phyloP scores from a whole-genome alignment of 495 filamentous ascomycete genomes.

The Chaetomium cochliodes region DNA sequence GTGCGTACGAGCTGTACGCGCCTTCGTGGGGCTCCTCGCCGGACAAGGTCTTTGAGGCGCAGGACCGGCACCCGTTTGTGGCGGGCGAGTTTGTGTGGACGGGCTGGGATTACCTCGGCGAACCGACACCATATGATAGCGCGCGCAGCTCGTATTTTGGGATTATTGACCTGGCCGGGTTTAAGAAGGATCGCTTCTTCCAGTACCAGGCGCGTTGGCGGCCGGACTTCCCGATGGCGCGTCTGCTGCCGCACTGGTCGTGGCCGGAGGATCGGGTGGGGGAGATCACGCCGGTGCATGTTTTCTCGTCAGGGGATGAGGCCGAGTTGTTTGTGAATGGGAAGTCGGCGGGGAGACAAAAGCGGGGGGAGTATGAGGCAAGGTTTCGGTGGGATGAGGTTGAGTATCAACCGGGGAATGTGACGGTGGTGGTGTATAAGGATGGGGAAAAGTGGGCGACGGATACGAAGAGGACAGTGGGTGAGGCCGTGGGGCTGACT shows the following conservation, averaged over 20 bases:
- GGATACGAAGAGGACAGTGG: conserved; percentile 39
- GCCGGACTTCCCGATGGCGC: conserved; percentile 41
- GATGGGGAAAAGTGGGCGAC: conserved; percentile 44
- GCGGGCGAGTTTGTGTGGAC: conserved; percentile 54
- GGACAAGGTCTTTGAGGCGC: conserved; percentile 49
- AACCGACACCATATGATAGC: conserved; percentile 47
- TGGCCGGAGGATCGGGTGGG: conserved; percentile 44
- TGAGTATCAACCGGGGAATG: conserved; percentile 43
- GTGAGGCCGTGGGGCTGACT: conserved; percentile 34
- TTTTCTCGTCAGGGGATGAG: conserved; percentile 47
- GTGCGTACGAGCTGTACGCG: conserved; percentile 50
- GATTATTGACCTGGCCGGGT: conserved; percentile 52
- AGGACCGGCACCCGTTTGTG: conserved; percentile 46
- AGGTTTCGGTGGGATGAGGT: conserved; percentile 53
- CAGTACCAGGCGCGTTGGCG: conserved; percentile 51
- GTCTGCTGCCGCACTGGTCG: conserved; percentile 53
- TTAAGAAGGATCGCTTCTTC: conserved; percentile 51
- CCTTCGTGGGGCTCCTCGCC: conserved; percentile 43
- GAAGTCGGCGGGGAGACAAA: conserved; percentile 38
- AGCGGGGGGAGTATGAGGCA: conserved; percentile 37
- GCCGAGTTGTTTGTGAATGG: conserved; percentile 54
- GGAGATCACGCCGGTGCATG: conserved; percentile 50
- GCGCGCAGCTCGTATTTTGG: conserved; percentile 50
- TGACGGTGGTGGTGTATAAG: conserved; percentile 47
- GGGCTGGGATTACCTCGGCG: conserved; percentile 52